phyloP scores from a whole-genome alignment of 106 monocot genomes.

The Amphibolis antarctica region DNA sequence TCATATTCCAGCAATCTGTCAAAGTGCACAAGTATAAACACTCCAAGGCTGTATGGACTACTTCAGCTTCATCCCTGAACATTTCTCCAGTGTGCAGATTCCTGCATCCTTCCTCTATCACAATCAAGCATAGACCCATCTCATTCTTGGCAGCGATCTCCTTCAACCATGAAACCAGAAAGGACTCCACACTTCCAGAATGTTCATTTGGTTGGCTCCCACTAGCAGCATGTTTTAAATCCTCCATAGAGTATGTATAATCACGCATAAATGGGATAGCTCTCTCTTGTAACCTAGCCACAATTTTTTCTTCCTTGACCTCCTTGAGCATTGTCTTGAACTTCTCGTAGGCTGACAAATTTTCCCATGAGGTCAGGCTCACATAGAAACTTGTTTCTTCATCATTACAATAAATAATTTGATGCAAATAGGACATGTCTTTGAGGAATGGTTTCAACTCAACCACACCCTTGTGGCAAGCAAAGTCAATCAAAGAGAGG shows the following conservation, averaged over 20 bases:
- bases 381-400: slow-evolving; percentile 38
- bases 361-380: slow-evolving; percentile 68
- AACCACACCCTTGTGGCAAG: slow-evolving; percentile 49
- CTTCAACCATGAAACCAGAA: slow-evolving; percentile 73
- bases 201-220: slow-evolving; percentile 1
- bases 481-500: slow-evolving; percentile 60
- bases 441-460: slow-evolving; percentile 62
- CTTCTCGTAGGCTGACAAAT: slow-evolving; percentile 74
- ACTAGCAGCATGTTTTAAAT: background rate
- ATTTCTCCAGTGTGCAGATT: slow-evolving; percentile 36
- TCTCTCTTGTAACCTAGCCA: slow-evolving; percentile 43
- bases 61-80: slow-evolving; percentile 64
- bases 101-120: slow-evolving; percentile 71
- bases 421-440: slow-evolving; percentile 60
- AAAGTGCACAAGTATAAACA: slow-evolving; percentile 70
- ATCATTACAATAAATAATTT: slow-evolving; percentile 53
- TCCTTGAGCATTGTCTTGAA: slow-evolving; percentile 72
- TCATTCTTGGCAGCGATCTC: slow-evolving; percentile 61
- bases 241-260: background rate
- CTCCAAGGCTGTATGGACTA: slow-evolving; percentile 42
- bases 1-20: slow-evolving; percentile 78
- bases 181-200: slow-evolving; percentile 29
- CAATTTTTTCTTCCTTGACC: slow-evolving; percentile 39
- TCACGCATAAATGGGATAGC: slow-evolving; percentile 83
- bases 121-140: slow-evolving; percentile 60